Conservation (phyloP, 176 grass and related monocot genomes). For the Eremochloa ophiuroides region DNA sequence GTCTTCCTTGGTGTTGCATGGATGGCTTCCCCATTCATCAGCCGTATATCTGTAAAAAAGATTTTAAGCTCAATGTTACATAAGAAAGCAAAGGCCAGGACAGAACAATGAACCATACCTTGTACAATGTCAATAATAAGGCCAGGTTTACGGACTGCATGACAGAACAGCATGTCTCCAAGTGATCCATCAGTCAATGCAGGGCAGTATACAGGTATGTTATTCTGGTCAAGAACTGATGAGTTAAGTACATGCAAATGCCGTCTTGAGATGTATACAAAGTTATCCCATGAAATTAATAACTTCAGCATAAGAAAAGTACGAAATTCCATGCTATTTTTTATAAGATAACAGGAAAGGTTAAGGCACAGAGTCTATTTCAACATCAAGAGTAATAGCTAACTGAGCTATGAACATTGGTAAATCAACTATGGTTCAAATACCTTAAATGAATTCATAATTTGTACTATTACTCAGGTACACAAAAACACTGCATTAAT, state of each 20-base stretch:
- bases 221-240: conserved; percentile 51
- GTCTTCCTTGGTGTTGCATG: conserved; percentile 74
- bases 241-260: conserved; percentile 12
- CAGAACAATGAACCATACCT: conserved; percentile 42
- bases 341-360: neutral
- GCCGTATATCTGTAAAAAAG: conserved; percentile 60
- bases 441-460: no score
- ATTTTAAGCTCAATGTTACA: neutral
- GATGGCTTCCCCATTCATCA: conserved; percentile 93
- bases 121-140: conserved; percentile 94
- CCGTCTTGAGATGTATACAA: neutral
- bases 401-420: neutral
- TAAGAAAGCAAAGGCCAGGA: conserved; percentile 4
- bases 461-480: no score
- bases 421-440: neutral
- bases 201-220: conserved; percentile 84
- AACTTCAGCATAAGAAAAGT: neutral
- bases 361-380: neutral
- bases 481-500: neutral
- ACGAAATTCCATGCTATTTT: neutral
- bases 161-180: conserved; percentile 94
- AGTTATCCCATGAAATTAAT: neutral
- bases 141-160: conserved; percentile 81
- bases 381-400: neutral
- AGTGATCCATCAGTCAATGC: conserved; percentile 94